Base-by-base conservation (phyloP, 345 rosid species). In the Camelina neglecta region DNA sequence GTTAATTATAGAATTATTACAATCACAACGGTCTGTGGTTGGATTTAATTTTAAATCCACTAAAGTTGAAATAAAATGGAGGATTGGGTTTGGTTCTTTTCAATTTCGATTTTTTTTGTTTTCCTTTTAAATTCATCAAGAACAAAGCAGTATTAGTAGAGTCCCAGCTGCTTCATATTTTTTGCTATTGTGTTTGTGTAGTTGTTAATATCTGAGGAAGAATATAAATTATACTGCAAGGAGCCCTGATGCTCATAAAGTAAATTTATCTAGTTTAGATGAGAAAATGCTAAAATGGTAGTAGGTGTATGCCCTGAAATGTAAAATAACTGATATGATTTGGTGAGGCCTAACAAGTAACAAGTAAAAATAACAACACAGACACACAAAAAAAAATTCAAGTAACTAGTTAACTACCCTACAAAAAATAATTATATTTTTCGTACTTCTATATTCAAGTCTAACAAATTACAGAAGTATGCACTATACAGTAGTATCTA, bases 1-100 rank as follows among this genome's bases (percentile, higher is more conserved):
- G 72, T 64, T 77, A 72, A 77, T 70, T 70, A 56, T 56, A 77
- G 68, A 58, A 39, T 58, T 49, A 65, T 77, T 58, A 77, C 67
- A 65, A 58, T 65, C 56, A 31, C 47, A 47, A 58, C 20, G 39
- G n/a, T 39, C 54, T 47, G 36, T 53, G 61, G 23, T 44, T 65
- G 67, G 80, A 29, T 71, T 71, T 65, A 48, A 57, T 24, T 71
- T 61, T 77, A 65, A 71, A 77, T 57, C 76, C 72, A 65, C 33
- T 58, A 13, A 57, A 71, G 5, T 66, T 50, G 47, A 49, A 77
- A 77, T 65, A 58, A 50, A 66, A 65, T 49, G 72, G 56, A 75
- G 20, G 5, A 65, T 56, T 54, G 45, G 36, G 16, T 35, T 5
- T 35, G 7, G 29, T 57, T 71, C 45, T 56, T 63, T 23, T 41